Percentiles rank a stretch among this genome's conserved stretches.
These are phyloP conservation scores for Hyphodiscus hymeniophilus DNA, from an alignment of 495 filamentous ascomycete species.

Conservation along the genomic window DNA sequence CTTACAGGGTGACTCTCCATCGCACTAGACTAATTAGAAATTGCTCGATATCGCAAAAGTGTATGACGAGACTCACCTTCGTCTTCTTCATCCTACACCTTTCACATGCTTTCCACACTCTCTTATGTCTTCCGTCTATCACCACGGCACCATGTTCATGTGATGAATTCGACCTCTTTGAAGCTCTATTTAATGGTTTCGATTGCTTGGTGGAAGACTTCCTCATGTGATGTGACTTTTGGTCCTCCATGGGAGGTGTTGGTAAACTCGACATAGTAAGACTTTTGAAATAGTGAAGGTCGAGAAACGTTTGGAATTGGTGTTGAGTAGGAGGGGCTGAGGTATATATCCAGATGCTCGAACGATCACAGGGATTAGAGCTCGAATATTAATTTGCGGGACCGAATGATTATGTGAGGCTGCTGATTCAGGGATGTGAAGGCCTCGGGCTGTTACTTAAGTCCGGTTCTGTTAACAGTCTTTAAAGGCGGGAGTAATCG, in stretches of 20 bases:
- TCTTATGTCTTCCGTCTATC: slow-evolving; percentile 46
- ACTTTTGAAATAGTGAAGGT: background rate
- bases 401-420: slow-evolving; percentile 12
- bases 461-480: slow-evolving; percentile 7
- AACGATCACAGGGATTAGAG: background rate
- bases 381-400: background rate
- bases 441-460: slow-evolving; percentile 13
- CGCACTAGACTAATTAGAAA: slow-evolving; percentile 54
- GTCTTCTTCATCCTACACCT: slow-evolving; percentile 66
- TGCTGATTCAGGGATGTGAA: slow-evolving; percentile 13
- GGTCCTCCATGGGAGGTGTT: slow-evolving; percentile 21
- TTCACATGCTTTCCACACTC: slow-evolving; percentile 65
- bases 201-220: slow-evolving; percentile 13
- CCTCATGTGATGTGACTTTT: slow-evolving; percentile 13
- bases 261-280: slow-evolving; percentile 17
- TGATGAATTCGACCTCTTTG: slow-evolving; percentile 23
- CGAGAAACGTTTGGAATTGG: background rate
- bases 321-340: background rate
- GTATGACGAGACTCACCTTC: slow-evolving; percentile 38
- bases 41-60: background rate
- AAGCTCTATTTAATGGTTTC: slow-evolving; percentile 15
- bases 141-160: slow-evolving; percentile 29
- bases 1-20: slow-evolving; percentile 59
- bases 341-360: slow-evolving; percentile 4
- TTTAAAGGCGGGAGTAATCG: slow-evolving; percentile 5